phyloP scores from a whole-genome alignment of 2,329 filamentous ascomycete species.

The Diplodia seriata region DNA sequence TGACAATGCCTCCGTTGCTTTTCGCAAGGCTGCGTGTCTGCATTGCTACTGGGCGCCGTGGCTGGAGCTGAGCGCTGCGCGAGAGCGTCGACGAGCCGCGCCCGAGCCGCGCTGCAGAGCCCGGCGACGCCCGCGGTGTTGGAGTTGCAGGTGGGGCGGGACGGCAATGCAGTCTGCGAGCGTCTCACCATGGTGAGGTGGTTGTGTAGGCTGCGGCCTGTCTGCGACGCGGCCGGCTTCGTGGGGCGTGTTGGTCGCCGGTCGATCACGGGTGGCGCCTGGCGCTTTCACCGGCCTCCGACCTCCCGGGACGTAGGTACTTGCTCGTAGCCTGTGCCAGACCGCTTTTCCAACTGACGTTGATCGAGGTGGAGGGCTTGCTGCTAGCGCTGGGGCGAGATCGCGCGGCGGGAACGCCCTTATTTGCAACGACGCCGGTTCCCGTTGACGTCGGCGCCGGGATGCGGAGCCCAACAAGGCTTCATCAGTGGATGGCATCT shows the following conservation, averaged over 20 bases:
- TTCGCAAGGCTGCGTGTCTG: slow-evolving; percentile 7
- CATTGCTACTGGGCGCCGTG: background rate
- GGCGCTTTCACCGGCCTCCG: background rate
- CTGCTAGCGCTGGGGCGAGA: slow-evolving; percentile 3
- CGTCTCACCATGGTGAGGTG: slow-evolving; percentile 24
- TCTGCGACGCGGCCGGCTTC: no score
- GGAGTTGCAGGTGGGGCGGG: slow-evolving; percentile 11
- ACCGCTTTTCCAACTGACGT: slow-evolving; percentile 16
- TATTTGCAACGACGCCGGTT: slow-evolving; percentile 5
- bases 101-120: slow-evolving; percentile 1
- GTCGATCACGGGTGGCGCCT: slow-evolving; percentile 17
- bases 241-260: background rate
- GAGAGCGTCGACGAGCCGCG: slow-evolving; percentile 6
- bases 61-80: slow-evolving; percentile 15
- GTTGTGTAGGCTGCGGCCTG: background rate
- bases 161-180: slow-evolving; percentile 17
- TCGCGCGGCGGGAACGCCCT: slow-evolving; percentile 13
- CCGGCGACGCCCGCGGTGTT: slow-evolving; percentile 5
- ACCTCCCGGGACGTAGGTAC: background rate
- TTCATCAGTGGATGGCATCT: slow-evolving; percentile 10
- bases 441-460: slow-evolving; percentile 17
- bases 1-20: slow-evolving; percentile 2
- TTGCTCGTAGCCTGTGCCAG: background rate
- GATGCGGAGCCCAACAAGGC: background rate
- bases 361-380: no score